phyloP scores from a whole-genome alignment of 768 basidiomycete genomes.

The Boletus pseudo-olivaceus region DNA sequence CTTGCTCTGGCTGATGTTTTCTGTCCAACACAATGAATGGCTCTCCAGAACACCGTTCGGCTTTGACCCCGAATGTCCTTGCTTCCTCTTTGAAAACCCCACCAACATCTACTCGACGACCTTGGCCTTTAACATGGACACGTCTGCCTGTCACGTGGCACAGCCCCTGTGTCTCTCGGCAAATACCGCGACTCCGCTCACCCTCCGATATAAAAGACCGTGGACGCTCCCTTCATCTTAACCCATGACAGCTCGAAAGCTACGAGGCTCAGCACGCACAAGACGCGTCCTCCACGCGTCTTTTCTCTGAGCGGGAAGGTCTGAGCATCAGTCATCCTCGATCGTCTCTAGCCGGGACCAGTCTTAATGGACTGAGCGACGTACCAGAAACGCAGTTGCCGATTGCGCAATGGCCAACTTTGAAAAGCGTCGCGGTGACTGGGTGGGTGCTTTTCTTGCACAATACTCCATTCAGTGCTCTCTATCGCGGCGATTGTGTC shows the following conservation, averaged over 20 bases:
- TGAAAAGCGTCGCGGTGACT: slow-evolving; percentile 29
- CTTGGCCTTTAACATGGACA: too few species aligned
- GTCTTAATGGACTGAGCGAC: slow-evolving; percentile 26
- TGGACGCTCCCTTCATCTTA: background rate
- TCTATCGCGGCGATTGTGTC: slow-evolving; percentile 23
- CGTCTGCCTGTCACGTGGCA: slow-evolving; percentile 22
- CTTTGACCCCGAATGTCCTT: too few species aligned
- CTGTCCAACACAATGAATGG: too few species aligned
- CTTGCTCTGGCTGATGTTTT: too few species aligned
- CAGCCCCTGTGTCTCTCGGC: slow-evolving; percentile 3
- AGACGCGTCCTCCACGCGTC: slow-evolving; percentile 13
- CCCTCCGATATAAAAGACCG: slow-evolving; percentile 4
- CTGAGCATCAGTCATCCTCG: slow-evolving; percentile 30
- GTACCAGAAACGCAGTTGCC: slow-evolving; percentile 30
- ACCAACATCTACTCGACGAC: too few species aligned
- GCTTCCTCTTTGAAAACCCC: too few species aligned
- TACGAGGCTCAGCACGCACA: slow-evolving; percentile 30
- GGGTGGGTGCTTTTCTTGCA: slow-evolving; percentile 17
- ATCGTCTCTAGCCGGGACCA: slow-evolving; percentile 29
- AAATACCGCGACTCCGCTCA: slow-evolving; percentile 18
- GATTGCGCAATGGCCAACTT: slow-evolving; percentile 15
- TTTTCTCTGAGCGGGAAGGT: slow-evolving; percentile 34
- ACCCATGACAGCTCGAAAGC: slow-evolving; percentile 29
- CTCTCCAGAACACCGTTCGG: too few species aligned
- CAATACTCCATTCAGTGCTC: background rate